Base-by-base conservation (phyloP, 352 stramenopile species). In the Pythium biforme region DNA sequence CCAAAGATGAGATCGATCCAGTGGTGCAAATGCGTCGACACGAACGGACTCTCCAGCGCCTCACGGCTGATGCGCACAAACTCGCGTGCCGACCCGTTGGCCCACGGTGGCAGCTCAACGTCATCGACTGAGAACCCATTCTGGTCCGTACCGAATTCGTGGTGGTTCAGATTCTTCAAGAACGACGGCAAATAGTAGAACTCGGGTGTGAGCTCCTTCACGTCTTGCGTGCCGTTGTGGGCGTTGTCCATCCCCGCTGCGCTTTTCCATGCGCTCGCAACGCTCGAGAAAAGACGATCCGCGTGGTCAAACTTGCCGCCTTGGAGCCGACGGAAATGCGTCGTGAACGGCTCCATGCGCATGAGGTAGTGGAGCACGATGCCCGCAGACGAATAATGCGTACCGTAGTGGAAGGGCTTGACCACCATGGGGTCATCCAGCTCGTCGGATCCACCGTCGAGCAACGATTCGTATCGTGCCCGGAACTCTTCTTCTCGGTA, bases 1-100 rank as follows among this genome's bases (percentile, higher is more conserved):
- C 97, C 97, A 76, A 99, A 99, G 41, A 99, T 98, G 49, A 99
- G 75, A 68, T 99, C 97, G 69, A 99, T 98, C 97, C 97, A 99
- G 65, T 98, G 82, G 56, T 98, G 94, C 45, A 99, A 70, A 72
- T 98, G 90, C 37, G 87, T 76, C n/a, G 94, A 98, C 43, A 98
- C 97, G 63, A 96, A 91, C 50, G 96, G 79, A 69, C 90, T 98
- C 75, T 99, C 97, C 3, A 99, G 78, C 15, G 97, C 97, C 55
- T 94, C 86, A 23, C 97, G 86, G 64, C 99, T 96, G 9, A 98
- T 76, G 23, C 94, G 86, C 47, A 99, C 81, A 73, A 99, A 99
- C 73, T 94, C 96, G 51, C 88, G 89, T 10, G 94, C 77, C 29
- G 82, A 97, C 29, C 88, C 88, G 55, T 98, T 94, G 2, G 95